phyloP scores from a whole-genome alignment of 176 grass and related monocot genomes.

The Dactylis glomerata region DNA sequence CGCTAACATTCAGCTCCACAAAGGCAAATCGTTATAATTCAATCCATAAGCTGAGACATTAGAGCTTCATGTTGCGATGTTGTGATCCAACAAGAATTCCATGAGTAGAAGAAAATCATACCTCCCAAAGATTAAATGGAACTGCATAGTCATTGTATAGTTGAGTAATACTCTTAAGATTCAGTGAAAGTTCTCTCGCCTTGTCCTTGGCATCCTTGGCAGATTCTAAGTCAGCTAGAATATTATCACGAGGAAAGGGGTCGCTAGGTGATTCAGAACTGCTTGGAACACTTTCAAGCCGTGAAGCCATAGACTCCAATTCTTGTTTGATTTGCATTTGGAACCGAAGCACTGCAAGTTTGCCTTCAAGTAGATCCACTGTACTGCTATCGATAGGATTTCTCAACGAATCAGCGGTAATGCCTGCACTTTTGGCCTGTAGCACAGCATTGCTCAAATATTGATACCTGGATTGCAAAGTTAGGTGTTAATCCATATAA shows the following conservation, averaged over 20 bases:
- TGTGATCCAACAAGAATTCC: neutral
- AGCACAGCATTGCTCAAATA: conserved; percentile 90
- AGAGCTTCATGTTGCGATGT: neutral
- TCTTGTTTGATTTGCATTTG: conserved; percentile 95
- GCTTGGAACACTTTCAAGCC: conserved; percentile 29
- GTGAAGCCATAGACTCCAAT: conserved; percentile 58
- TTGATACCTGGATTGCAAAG: conserved; percentile 66
- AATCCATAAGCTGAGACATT: neutral
- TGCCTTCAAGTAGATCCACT: conserved; percentile 92
- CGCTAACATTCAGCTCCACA: neutral
- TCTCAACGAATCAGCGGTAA: conserved; percentile 43
- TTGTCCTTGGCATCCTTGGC: conserved; percentile 65
- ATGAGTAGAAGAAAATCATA: conserved; percentile 46
- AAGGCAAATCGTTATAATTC: neutral
- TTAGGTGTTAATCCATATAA: conserved; percentile 22
- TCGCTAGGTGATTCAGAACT: conserved; percentile 52
- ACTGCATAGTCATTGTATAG: conserved; percentile 91
- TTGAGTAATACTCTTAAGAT: conserved; percentile 95
- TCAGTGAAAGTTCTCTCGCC: conserved; percentile 76
- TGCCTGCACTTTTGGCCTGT: conserved; percentile 82
- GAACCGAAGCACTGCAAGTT: conserved; percentile 84
- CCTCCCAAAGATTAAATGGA: conserved; percentile 94
- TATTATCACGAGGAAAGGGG: conserved; percentile 42
- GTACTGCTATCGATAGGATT: conserved; percentile 76
- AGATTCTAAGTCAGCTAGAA: conserved; percentile 45